Conservation (phyloP, 495 filamentous ascomycete genomes). For the Penicillium riverlandense region DNA sequence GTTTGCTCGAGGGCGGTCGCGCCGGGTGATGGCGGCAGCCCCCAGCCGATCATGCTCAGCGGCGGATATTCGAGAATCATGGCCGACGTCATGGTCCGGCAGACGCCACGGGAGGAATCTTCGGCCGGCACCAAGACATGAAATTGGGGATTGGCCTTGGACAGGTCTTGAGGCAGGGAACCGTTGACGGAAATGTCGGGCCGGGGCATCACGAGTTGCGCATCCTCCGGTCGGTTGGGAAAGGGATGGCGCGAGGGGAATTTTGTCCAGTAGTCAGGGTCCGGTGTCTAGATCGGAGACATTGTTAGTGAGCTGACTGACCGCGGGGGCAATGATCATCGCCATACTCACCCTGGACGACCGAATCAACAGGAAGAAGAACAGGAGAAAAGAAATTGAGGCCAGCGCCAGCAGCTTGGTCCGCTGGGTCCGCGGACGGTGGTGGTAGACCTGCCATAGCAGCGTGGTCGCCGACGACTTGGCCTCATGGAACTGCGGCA, state of each 20-base stretch:
- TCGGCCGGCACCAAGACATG: slow-evolving; percentile 53
- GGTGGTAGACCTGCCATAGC: slow-evolving; percentile 20
- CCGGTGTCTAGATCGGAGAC: slow-evolving; percentile 8
- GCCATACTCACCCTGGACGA: slow-evolving; percentile 14
- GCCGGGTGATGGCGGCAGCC: slow-evolving; percentile 14
- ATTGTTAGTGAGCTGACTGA: slow-evolving; percentile 6
- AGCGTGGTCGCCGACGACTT: slow-evolving; percentile 18
- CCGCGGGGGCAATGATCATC: background rate
- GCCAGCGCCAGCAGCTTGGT: slow-evolving; percentile 19
- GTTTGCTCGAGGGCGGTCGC: slow-evolving; percentile 25
- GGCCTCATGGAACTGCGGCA: slow-evolving; percentile 21
- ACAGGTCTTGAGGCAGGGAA: slow-evolving; percentile 26
- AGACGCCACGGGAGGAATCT: slow-evolving; percentile 43
- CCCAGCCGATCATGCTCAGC: slow-evolving; percentile 47
- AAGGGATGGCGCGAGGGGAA: slow-evolving; percentile 32
- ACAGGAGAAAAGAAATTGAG: slow-evolving; percentile 9
- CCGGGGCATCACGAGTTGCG: slow-evolving; percentile 19
- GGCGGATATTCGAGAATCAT: slow-evolving; percentile 57
- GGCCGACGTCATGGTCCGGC: slow-evolving; percentile 52
- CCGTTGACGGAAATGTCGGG: slow-evolving; percentile 14
- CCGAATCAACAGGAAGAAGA: slow-evolving; percentile 8
- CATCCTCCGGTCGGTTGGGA: slow-evolving; percentile 27
- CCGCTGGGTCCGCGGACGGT: slow-evolving; percentile 25
- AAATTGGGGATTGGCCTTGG: slow-evolving; percentile 47
- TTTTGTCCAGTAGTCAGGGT: slow-evolving; percentile 29